Evolutionary conservation across 1,284 basidiomycete species (phyloP).

Genomic region (Exobasidium rhododendri): DNA sequence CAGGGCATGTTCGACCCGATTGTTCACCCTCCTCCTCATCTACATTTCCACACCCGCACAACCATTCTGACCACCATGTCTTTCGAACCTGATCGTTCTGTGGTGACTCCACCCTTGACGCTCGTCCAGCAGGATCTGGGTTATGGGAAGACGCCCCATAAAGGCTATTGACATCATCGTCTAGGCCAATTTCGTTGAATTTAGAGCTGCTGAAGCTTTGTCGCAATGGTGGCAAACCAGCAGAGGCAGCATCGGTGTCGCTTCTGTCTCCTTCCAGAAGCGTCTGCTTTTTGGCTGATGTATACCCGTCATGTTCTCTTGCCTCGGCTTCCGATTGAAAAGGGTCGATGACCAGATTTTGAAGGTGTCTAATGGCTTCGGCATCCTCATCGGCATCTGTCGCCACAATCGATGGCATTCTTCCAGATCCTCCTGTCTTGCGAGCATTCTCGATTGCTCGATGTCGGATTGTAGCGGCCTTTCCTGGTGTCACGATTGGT

Average conservation of each 20-base stretch:
- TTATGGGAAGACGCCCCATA: no score
- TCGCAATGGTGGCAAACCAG: background rate
- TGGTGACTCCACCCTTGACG: background rate
- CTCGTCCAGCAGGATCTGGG: background rate
- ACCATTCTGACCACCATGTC: constrained; percentile 13
- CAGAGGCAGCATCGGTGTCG: background rate
- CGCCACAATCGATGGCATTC: constrained; percentile 13
- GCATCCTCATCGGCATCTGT: constrained; percentile 9
- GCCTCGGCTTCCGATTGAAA: background rate
- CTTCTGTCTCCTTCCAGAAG: background rate
- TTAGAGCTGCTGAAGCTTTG: constrained; percentile 8
- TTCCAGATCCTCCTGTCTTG: background rate
- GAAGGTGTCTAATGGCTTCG: background rate
- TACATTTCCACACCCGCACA: constrained; percentile 10
- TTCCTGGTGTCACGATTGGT: constrained; percentile 19
- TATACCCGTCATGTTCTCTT: background rate
- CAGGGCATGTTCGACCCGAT: constrained; percentile 6
- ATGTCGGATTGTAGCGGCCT: constrained; percentile 12
- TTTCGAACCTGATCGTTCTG: background rate
- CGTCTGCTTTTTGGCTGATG: background rate
- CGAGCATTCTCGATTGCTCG: background rate
- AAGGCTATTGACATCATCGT: background rate
- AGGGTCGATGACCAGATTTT: background rate
- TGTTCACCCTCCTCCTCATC: constrained; percentile 7
- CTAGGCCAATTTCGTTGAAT: constrained; percentile 14